Base-by-base conservation (phyloP, 331 rosid species). In the Arachis monticola region DNA sequence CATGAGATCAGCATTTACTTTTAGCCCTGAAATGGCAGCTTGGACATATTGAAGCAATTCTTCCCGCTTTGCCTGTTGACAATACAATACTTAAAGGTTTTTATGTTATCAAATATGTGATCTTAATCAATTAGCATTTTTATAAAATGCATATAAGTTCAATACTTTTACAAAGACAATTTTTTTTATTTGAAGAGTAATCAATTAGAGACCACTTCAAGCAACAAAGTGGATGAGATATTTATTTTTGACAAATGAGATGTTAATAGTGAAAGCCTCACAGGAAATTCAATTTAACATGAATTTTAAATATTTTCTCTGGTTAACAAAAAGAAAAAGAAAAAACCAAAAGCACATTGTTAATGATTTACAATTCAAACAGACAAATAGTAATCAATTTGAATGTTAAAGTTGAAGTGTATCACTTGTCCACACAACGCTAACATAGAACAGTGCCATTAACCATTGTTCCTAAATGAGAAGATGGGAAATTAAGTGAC, bases 41-140 rank as follows among this genome's bases (percentile, higher is more conserved):
- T 91, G 97, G 80, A 87, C 92, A 79, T 83, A 82, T 75, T 93
- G 96, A 74, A 93, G 98, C 86, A 93, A 75, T 73, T 93, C 98
- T 73, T 93, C 96, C 60, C 97, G 91, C 80, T 91, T 93, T 63
- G 82, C 85, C 98, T 93, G 83, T 70, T 71, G 41, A 74, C 40
- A 53, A 55, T 31, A 61, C 17, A 68, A 69, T 17, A 70, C 12
- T 10, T 50, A 40, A 59, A 52, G 14, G 32, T 7, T 53, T n/a
- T 51, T 5, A 51, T 4, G 5, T 13, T 51, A 51, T 51, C 57
- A 51, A 51, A 51, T 51, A 51, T 3, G 57, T 51, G 57, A n/a
- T 51, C 57, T 11, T 51, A 6, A 11, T 8, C 5, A 13, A 12
- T 5, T 51, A 12, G 17, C 57, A 51, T 12, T 51, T 1, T 3